phyloP scores from a whole-genome alignment of 352 stramenopile species.

The Phytophthora uliginosa region DNA sequence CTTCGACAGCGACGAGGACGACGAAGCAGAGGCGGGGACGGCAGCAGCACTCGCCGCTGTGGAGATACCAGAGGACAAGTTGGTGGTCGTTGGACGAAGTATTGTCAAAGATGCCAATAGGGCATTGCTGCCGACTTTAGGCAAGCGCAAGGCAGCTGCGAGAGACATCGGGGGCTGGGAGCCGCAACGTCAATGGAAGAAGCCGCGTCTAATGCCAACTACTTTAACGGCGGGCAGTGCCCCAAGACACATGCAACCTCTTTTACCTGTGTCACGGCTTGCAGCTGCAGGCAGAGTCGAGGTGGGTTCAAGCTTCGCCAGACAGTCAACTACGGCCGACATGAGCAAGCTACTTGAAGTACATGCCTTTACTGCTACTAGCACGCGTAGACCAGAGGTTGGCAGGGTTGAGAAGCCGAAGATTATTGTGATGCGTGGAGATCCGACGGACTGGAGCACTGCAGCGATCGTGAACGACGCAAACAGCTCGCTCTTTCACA shows the following conservation, averaged over 20 bases:
- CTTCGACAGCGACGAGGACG: conserved; percentile 18
- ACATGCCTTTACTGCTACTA: not conserved
- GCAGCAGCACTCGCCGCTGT: not conserved
- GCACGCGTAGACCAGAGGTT: not conserved
- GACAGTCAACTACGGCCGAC: not conserved
- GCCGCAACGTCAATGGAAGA: conserved; percentile 4
- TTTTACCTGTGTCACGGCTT: conserved; percentile 3
- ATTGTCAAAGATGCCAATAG: not conserved
- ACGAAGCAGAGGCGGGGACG: not conserved
- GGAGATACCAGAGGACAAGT: not conserved
- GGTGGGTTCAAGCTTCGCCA: not conserved
- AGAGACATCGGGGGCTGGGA: not conserved
- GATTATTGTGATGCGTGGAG: conserved; percentile 45
- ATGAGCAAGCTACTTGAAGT: not conserved
- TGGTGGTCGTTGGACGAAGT: not conserved
- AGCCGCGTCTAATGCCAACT: not conserved
- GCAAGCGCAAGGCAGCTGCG: conserved; percentile 6
- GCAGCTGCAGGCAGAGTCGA: not conserved
- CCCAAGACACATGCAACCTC: not conserved
- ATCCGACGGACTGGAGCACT: conserved; percentile 44
- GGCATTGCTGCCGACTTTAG: not conserved
- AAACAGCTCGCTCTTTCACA: conserved; percentile 39
- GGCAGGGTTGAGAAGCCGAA: conserved; percentile 5
- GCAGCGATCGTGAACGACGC: conserved; percentile 55
- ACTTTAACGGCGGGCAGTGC: not conserved